A percentile compares a stretch with the other conserved stretches of the same genome.
phyloP scores from a whole-genome alignment of 2,329 filamentous ascomycete genomes.

The Biscogniauxia sp. region DNA sequence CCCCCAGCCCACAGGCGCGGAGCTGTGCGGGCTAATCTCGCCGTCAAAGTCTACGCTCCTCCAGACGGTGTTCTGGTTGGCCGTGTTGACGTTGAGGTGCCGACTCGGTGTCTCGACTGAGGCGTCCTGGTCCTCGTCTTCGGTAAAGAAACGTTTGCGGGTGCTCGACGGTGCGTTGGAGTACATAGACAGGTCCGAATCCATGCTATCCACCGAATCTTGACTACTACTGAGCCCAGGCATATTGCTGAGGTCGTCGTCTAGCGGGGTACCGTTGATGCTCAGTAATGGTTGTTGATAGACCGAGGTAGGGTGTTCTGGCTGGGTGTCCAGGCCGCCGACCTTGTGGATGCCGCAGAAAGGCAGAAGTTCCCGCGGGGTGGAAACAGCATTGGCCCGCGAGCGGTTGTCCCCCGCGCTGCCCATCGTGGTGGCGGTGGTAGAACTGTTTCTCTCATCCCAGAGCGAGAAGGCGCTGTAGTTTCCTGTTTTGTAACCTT shows the following conservation, averaged over 20 bases:
- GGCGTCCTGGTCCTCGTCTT: conserved; percentile 40
- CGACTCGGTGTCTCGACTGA: conserved; percentile 15
- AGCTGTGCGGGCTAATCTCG: conserved; percentile 40
- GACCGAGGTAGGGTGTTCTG: conserved; percentile 29
- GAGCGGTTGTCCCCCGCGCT: conserved; percentile 18
- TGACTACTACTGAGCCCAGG: conserved; percentile 55
- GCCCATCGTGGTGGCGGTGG: background rate
- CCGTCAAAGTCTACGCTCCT: conserved; percentile 30
- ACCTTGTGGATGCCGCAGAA: conserved; percentile 80
- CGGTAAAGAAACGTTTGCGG: conserved; percentile 49
- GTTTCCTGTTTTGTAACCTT: conserved; percentile 82
- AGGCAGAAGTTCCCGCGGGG: conserved; percentile 65
- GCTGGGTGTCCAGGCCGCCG: conserved; percentile 64
- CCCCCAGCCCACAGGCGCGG: conserved; percentile 36
- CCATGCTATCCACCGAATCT: conserved; percentile 45
- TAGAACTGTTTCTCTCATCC: conserved; percentile 35
- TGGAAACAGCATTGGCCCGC: conserved; percentile 29
- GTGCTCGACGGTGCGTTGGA: conserved; percentile 18
- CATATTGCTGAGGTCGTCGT: conserved; percentile 31
- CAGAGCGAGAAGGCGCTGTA: conserved; percentile 54
- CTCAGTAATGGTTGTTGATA: conserved; percentile 10
- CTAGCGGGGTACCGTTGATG: conserved; percentile 13
- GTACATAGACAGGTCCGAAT: conserved; percentile 16
- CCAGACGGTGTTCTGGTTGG: conserved; percentile 21
- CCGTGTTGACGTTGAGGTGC: conserved; percentile 26